Evolutionary conservation across 257 asterid genomes (phyloP), one percentile per base, ranked within the genome.

Genomic region (Petunia secreta): DNA sequence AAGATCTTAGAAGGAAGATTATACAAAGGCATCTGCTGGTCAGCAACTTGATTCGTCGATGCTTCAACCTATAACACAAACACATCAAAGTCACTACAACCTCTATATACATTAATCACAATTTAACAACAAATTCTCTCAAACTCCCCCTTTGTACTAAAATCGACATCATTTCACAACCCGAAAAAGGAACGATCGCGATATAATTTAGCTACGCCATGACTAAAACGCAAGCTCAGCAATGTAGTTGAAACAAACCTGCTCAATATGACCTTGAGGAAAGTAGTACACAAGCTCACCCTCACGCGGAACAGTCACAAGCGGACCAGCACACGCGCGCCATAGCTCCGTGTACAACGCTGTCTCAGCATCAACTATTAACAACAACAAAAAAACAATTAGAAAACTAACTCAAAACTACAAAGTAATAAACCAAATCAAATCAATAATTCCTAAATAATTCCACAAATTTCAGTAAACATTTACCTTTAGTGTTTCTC

Each of bases 241-340:
- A 79, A 48, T 37, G 69, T 14, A 46, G 34, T 3, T 13, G 15
- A 50, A 57, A 60, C 69, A 74, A 67, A 95, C 99, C 98, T 95
- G 99, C 79, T 95, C 99, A 63, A 93, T 90, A 88, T 95, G 99
- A 60, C 99, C 99, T 89, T 95, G 99, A 63, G 97, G 99, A 71
- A 95, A 95, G 79, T 95, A 95, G 82, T 81, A 95, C 57, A 95
- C 99, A 25, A 93, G 92, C 82, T 93, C 98, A 8, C 85, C 48
- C 75, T 93, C 91, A 38, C 92, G 92, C 66, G 98, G 99, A 48
- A 95, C 95, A 3, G 98, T 93, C 65, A 93, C 99, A 59, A 95
- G 83, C 15, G 99, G 99, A 53, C 99, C 99, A 52, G 99, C 99
- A 80, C 99, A 95, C 15, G 98, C 97, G 81, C 85, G 90, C 99